Percentiles rank a stretch among this genome's conserved stretches.
Evolutionary conservation across 2,329 filamentous ascomycete species (phyloP).

Genomic region (Hypoxylon sp.): DNA sequence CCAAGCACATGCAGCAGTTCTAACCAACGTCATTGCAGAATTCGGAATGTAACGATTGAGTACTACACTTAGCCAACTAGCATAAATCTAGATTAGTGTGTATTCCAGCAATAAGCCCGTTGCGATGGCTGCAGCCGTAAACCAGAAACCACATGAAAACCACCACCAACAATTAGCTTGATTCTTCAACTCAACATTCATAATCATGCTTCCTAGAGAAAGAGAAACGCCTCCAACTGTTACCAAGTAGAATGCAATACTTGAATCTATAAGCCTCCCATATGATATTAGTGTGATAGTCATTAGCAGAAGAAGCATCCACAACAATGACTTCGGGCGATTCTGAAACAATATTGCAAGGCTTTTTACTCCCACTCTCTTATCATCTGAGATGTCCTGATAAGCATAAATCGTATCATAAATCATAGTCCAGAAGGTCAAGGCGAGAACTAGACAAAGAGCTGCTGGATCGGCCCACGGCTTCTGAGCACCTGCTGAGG

Average conservation of each 20-base stretch:
- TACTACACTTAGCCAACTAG: too few species aligned
- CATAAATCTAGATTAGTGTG: too few species aligned
- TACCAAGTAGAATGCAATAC: conserved; percentile 45
- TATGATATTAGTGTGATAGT: conserved; percentile 37
- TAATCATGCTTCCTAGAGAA: conserved; percentile 51
- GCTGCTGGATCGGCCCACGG: conserved; percentile 47
- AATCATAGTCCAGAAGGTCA: conserved; percentile 54
- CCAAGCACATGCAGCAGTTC: too few species aligned
- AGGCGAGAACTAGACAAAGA: conserved; percentile 49
- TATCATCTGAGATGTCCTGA: conserved; percentile 55
- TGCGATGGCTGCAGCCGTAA: neutral
- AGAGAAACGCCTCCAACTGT: conserved; percentile 47
- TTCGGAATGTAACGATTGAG: too few species aligned
- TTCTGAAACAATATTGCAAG: conserved; percentile 53
- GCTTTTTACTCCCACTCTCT: conserved; percentile 54
- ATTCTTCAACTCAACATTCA: conserved; percentile 50
- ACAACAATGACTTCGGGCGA: conserved; percentile 48
- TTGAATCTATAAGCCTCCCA: conserved; percentile 41
- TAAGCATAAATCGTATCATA: conserved; percentile 58
- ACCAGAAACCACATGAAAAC: conserved; percentile 54
- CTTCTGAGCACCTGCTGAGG: neutral
- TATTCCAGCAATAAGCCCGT: too few species aligned
- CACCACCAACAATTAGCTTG: conserved; percentile 54
- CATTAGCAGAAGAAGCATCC: conserved; percentile 47
- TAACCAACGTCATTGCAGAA: too few species aligned